A percentile compares a stretch with the other conserved stretches of the same genome.
These are phyloP conservation scores for Fomitopsis serialis DNA, from an alignment of 768 basidiomycete species.

Conservation along the genomic window DNA sequence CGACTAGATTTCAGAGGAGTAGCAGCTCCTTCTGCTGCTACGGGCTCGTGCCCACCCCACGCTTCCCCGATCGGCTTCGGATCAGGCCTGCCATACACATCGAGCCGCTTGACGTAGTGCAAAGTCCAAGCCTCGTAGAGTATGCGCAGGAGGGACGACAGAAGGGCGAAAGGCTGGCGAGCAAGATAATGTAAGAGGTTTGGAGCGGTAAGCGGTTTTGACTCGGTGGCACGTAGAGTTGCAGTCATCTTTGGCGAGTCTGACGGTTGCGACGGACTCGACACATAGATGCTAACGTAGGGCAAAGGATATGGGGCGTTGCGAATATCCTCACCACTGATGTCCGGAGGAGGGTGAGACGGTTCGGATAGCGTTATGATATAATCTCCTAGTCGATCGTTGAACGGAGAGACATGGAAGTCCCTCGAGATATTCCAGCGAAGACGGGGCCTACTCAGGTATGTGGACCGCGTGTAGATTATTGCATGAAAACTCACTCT, in stretches of 20 bases:
- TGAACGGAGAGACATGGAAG: slow-evolving; percentile 78
- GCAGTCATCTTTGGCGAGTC: slow-evolving; percentile 51
- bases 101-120: slow-evolving; percentile 52
- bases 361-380: slow-evolving; percentile 49
- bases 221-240: slow-evolving; percentile 29
- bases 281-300: slow-evolving; percentile 37
- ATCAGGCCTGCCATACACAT: slow-evolving; percentile 56
- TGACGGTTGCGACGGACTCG: neutral
- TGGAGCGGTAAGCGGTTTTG: slow-evolving; percentile 34
- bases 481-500: slow-evolving; percentile 18
- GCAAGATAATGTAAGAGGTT: slow-evolving; percentile 35
- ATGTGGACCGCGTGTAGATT: neutral
- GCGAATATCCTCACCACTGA: slow-evolving; percentile 6
- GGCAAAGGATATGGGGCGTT: slow-evolving; percentile 17
- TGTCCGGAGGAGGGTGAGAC: slow-evolving; percentile 22
- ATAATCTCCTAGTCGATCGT: slow-evolving; percentile 64
- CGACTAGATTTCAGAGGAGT: too few species aligned
- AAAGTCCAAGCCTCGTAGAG: slow-evolving; percentile 53
- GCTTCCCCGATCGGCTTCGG: slow-evolving; percentile 30
- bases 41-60: too few species aligned
- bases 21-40: too few species aligned
- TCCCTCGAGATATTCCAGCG: slow-evolving; percentile 63
- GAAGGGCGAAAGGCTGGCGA: slow-evolving; percentile 44
- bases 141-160: slow-evolving; percentile 56
- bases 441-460: slow-evolving; percentile 42